Percentiles rank a stretch among this genome's conserved stretches.
Conservation (phyloP, 2,329 filamentous ascomycete genomes). For the Verticillium klebahnii region DNA sequence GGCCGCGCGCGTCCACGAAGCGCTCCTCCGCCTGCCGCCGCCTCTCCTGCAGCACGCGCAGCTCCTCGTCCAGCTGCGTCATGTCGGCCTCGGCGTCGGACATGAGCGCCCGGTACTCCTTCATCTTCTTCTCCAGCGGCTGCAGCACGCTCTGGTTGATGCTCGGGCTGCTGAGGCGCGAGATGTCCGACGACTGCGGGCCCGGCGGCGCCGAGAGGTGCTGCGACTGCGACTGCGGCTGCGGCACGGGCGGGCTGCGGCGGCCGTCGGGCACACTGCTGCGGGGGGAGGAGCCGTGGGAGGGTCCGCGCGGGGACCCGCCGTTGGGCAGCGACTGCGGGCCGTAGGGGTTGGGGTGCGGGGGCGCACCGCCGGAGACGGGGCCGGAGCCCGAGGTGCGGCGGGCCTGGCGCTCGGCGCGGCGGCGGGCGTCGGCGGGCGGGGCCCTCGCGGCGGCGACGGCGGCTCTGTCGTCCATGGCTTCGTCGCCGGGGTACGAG, state of each 20-base stretch:
- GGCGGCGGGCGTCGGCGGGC: neutral
- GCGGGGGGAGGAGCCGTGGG: neutral
- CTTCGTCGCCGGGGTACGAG: neutral
- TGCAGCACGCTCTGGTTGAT: slow-evolving; percentile 37
- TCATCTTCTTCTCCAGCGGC: slow-evolving; percentile 38
- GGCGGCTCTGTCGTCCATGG: neutral
- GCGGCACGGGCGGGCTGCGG: neutral
- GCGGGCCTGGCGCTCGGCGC: neutral
- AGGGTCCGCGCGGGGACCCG: neutral
- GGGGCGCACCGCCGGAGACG: neutral
- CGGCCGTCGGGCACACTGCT: neutral
- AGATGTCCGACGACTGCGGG: slow-evolving; percentile 20
- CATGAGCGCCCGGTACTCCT: slow-evolving; percentile 38
- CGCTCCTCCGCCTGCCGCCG: slow-evolving; percentile 34
- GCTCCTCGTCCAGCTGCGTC: slow-evolving; percentile 36
- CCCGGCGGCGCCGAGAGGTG: neutral
- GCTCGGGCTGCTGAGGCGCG: slow-evolving; percentile 39
- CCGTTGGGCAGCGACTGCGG: neutral
- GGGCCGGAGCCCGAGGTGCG: neutral
- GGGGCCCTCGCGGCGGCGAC: neutral
- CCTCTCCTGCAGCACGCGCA: slow-evolving; percentile 34
- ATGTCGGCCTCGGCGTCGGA: slow-evolving; percentile 34
- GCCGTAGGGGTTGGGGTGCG: neutral
- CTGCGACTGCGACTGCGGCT: neutral
- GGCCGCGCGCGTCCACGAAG: slow-evolving; percentile 35